A percentile compares a stretch with the other conserved stretches of the same genome.
These are phyloP conservation scores for Hordeum vulgare DNA, from an alignment of 176 grass and related monocot species.

Conservation along the genomic window DNA sequence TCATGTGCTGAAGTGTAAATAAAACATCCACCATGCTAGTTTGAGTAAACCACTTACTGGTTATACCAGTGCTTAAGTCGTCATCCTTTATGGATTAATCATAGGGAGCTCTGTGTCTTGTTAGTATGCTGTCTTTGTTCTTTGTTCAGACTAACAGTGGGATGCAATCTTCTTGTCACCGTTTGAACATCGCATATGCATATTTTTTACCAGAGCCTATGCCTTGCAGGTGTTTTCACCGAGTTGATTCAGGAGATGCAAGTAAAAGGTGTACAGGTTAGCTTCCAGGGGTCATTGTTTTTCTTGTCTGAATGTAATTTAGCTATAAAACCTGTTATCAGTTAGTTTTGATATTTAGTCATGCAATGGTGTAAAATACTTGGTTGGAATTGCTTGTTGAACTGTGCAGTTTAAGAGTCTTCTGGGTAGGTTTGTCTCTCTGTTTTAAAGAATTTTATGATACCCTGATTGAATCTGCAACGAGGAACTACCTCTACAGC, in stretches of 20 bases:
- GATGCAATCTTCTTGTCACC: background rate
- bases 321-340: background rate
- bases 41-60: background rate
- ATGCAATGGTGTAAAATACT: background rate
- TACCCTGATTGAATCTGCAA: background rate
- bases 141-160: background rate
- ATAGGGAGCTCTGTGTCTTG: background rate
- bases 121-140: background rate
- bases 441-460: background rate
- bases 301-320: background rate
- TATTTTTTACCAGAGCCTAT: conserved; percentile 11
- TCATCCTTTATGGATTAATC: background rate
- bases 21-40: background rate
- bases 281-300: conserved; percentile 9
- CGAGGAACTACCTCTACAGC: background rate
- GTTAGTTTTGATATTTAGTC: background rate
- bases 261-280: conserved; percentile 96
- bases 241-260: conserved; percentile 98
- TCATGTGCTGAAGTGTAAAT: background rate
- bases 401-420: background rate
- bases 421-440: background rate
- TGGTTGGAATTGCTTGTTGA: background rate
- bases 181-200: background rate
- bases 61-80: background rate
- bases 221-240: conserved; percentile 78